Percentiles rank a stretch among this genome's conserved stretches.
phyloP scores from a whole-genome alignment of 78 protist species.

The Dictyostelium discoideum region dicty_2.7 NC_007089.4:5509001-5509500 shows the following conservation, averaged over 20 bases:
- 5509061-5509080: conserved; percentile 85
- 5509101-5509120: conserved; percentile 61
- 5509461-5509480: conserved; percentile 39
- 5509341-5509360: not conserved
- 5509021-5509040: conserved; percentile 85
- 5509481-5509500: conserved; percentile 25
- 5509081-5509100: conserved; percentile 81
- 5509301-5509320: not conserved
- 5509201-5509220: conserved; percentile 68
- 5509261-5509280: not conserved
- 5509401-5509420: conserved; percentile 73
- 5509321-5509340: not conserved
- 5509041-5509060: conserved; percentile 85
- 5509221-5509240: conserved; percentile 71
- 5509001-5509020: conserved; percentile 93
- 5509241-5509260: not conserved
- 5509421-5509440: conserved; percentile 67
- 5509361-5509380: conserved; percentile 56
- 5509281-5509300: not conserved
- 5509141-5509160: conserved; percentile 50
- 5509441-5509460: conserved; percentile 61
- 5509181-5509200: conserved; percentile 60
- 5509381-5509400: conserved; percentile 55
- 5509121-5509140: conserved; percentile 67
- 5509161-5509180: conserved; percentile 73